A percentile compares a stretch with the other conserved stretches of the same genome.
phyloP scores from a whole-genome alignment of 352 stramenopile genomes.

The Elongisporangium prolatum region DNA sequence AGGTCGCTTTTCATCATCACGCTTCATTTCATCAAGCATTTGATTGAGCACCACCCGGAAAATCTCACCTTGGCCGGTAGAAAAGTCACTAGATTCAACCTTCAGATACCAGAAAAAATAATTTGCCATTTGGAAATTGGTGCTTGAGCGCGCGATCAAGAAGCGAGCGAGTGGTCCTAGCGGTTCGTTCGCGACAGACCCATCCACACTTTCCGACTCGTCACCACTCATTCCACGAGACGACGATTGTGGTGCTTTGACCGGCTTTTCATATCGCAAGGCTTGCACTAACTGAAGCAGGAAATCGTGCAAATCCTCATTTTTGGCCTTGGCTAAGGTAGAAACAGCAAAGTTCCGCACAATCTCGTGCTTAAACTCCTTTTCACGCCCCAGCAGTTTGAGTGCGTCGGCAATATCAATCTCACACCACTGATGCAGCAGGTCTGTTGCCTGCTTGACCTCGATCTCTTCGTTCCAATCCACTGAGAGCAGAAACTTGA shows the following conservation, averaged over 20 bases:
- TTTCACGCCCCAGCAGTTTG: slow-evolving; percentile 93
- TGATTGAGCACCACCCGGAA: slow-evolving; percentile 83
- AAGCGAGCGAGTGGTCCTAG: slow-evolving; percentile 89
- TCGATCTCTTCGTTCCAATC: slow-evolving; percentile 98
- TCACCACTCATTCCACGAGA: slow-evolving; percentile 32
- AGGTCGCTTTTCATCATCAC: slow-evolving; percentile 83
- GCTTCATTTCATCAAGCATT: slow-evolving; percentile 93
- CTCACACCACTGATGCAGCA: slow-evolving; percentile 84
- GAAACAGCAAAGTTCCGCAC: slow-evolving; percentile 97
- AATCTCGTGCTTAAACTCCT: slow-evolving; percentile 87
- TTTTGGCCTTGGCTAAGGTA: slow-evolving; percentile 91
- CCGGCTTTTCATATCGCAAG: slow-evolving; percentile 87
- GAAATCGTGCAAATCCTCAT: slow-evolving; percentile 97
- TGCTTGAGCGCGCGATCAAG: slow-evolving; percentile 91
- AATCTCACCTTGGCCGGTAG: slow-evolving; percentile 67
- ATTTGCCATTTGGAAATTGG: slow-evolving; percentile 95
- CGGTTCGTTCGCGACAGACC: slow-evolving; percentile 35
- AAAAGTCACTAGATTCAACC: slow-evolving; percentile 72
- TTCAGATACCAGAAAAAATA: slow-evolving; percentile 97
- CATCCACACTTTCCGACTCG: slow-evolving; percentile 37
- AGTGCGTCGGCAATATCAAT: slow-evolving; percentile 98
- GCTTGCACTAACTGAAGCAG: slow-evolving; percentile 98
- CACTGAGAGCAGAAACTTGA: slow-evolving; percentile 98
- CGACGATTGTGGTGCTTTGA: slow-evolving; percentile 20
- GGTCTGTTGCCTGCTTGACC: slow-evolving; percentile 90